Conservation (phyloP, 306 rosid genomes). For the Acacia crassicarpa region DNA sequence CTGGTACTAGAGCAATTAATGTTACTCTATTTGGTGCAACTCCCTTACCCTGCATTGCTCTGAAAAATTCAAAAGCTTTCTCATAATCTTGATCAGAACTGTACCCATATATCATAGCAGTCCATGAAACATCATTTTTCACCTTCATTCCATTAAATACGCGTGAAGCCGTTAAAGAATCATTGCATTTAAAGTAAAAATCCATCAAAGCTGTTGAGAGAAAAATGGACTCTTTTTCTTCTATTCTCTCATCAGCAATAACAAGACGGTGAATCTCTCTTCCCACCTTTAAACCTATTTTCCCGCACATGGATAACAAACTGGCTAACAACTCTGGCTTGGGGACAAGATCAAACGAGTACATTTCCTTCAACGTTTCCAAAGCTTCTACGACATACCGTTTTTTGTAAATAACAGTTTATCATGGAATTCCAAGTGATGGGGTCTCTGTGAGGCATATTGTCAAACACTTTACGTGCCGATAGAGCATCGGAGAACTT, state of each 20-base stretch:
- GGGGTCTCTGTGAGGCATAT: constrained; percentile 53
- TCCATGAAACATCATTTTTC: constrained; percentile 74
- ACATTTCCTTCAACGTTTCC: constrained; percentile 39
- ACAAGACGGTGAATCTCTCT: constrained; percentile 55
- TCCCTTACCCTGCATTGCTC: constrained; percentile 57
- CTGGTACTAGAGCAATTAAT: constrained; percentile 46
- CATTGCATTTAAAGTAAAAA: constrained; percentile 51
- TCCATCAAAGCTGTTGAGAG: constrained; percentile 63
- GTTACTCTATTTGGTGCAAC: constrained; percentile 64
- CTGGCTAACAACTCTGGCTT: constrained; percentile 62
- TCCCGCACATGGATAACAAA: constrained; percentile 51
- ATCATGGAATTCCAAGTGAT: constrained; percentile 66
- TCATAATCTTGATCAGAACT: constrained; percentile 33
- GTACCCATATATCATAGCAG: constrained; percentile 65
- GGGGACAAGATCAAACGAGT: constrained; percentile 39
- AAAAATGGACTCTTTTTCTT: constrained; percentile 40
- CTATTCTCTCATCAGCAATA: constrained; percentile 49
- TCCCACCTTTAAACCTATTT: constrained; percentile 41
- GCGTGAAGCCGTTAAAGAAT: constrained; percentile 44
- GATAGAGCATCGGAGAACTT: constrained; percentile 35
- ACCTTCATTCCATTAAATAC: constrained; percentile 51
- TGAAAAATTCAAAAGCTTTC: constrained; percentile 44
- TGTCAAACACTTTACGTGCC: constrained; percentile 60
- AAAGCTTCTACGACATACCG: constrained; percentile 41
- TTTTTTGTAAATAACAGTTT: constrained; percentile 65